phyloP scores from a whole-genome alignment of 495 filamentous ascomycete genomes.

The Penicillium macrosclerotiorum region DNA sequence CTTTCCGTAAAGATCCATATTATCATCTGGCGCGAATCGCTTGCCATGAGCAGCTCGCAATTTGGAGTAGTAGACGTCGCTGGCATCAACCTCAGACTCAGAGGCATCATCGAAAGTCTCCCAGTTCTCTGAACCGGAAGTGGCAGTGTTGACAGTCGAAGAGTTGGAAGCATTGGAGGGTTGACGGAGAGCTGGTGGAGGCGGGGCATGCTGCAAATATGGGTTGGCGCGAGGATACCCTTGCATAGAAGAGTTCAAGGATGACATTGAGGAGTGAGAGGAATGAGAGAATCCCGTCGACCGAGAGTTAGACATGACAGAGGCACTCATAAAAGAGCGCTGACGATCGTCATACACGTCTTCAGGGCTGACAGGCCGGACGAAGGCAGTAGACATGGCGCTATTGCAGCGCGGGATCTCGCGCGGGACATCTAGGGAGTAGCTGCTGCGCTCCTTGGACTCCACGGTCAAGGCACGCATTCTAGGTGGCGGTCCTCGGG shows the following conservation, averaged over 20 bases:
- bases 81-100: conserved; percentile 70
- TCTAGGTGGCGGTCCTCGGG: conserved; percentile 76
- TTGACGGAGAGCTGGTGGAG: conserved; percentile 57
- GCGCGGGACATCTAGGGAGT: conserved; percentile 60
- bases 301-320: conserved; percentile 36
- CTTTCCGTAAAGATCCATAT: conserved; percentile 50
- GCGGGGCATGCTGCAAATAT: conserved; percentile 44
- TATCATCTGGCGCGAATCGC: conserved; percentile 59
- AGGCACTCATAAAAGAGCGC: conserved; percentile 48
- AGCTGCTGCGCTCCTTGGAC: conserved; percentile 58
- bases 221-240: conserved; percentile 39
- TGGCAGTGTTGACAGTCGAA: conserved; percentile 58
- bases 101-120: conserved; percentile 83
- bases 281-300: conserved; percentile 38
- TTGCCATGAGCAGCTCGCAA: conserved; percentile 64
- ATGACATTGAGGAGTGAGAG: conserved; percentile 39
- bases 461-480: conserved; percentile 79
- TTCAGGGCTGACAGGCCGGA: conserved; percentile 77
- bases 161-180: conserved; percentile 71
- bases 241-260: conserved; percentile 37
- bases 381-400: conserved; percentile 61
- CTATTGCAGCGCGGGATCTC: conserved; percentile 65
- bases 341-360: conserved; percentile 79
- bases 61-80: conserved; percentile 75
- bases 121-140: conserved; percentile 90